These are phyloP conservation scores for Ceratonia siliqua DNA, from an alignment of 306 rosid species.

Conservation along the genomic window DNA sequence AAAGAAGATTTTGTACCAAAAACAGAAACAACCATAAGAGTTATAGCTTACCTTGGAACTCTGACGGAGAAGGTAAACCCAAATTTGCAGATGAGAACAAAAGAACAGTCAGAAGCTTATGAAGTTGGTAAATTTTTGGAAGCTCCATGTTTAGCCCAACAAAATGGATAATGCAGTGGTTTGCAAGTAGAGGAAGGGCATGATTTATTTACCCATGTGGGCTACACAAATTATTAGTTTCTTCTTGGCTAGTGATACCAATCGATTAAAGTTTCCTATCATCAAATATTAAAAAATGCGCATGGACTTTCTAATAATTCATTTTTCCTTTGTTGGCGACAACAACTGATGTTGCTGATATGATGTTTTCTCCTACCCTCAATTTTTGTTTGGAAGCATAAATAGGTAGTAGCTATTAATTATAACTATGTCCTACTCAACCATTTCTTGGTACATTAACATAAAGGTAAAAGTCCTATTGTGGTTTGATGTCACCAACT, in stretches of 20 bases:
- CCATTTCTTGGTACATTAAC: conserved; percentile 2
- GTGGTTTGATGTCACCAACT: conserved; percentile 10
- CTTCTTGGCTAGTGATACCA: conserved; percentile 38
- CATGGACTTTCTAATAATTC: conserved; percentile 51
- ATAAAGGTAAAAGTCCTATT: conserved; percentile 33
- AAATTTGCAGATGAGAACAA: conserved; percentile 40
- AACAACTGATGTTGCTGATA: conserved; percentile 35
- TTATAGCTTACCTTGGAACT: conserved; percentile 49
- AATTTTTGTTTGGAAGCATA: too few species aligned
- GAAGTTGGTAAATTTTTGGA: conserved; percentile 29
- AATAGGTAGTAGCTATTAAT: too few species aligned
- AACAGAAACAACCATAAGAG: not conserved
- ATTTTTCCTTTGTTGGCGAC: conserved; percentile 38
- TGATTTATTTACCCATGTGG: conserved; percentile 42
- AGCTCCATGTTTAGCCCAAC: conserved; percentile 42
- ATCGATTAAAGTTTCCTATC: conserved; percentile 44
- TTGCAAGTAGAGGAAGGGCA: conserved; percentile 23
- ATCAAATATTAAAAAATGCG: conserved; percentile 38
- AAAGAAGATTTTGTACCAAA: not conserved
- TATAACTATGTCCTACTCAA: too few species aligned
- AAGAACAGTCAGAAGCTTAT: conserved; percentile 37
- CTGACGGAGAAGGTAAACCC: conserved; percentile 37
- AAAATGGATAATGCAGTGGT: conserved; percentile 24
- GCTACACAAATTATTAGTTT: conserved; percentile 29
- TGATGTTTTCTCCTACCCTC: conserved; percentile 32